These are phyloP conservation scores for Fusarium sp. DNA, from an alignment of 2,329 filamentous ascomycete species.

Conservation along the genomic window DNA sequence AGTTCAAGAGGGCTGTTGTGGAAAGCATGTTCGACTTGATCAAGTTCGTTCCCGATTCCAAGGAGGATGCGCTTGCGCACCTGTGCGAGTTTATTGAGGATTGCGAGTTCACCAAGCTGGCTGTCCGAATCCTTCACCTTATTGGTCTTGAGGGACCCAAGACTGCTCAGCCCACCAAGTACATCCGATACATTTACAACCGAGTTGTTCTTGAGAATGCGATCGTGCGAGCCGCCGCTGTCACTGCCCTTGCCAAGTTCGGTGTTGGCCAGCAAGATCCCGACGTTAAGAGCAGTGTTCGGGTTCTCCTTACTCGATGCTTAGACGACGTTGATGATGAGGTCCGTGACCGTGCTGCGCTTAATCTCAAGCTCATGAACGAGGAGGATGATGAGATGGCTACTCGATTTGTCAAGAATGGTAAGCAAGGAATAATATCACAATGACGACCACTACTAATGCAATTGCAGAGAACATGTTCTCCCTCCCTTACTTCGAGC, in stretches of 20 bases:
- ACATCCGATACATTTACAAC: slow-evolving; percentile 99
- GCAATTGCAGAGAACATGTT: slow-evolving; percentile 83
- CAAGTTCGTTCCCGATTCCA: slow-evolving; percentile 94
- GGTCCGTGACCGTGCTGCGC: slow-evolving; percentile 91
- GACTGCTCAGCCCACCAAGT: slow-evolving; percentile 96
- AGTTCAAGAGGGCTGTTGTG: slow-evolving; percentile 97
- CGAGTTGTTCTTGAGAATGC: slow-evolving; percentile 97
- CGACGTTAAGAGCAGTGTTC: slow-evolving; percentile 95
- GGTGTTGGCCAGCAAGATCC: slow-evolving; percentile 96
- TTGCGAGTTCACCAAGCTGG: slow-evolving; percentile 98
- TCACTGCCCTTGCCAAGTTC: slow-evolving; percentile 96
- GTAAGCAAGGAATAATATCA: slow-evolving; percentile 56
- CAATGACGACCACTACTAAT: slow-evolving; percentile 18
- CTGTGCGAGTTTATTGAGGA: slow-evolving; percentile 99
- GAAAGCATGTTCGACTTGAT: slow-evolving; percentile 99
- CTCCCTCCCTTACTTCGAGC: slow-evolving; percentile 92
- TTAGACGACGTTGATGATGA: slow-evolving; percentile 98
- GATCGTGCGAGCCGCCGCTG: slow-evolving; percentile 92
- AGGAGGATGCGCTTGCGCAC: slow-evolving; percentile 86
- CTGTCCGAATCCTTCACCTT: slow-evolving; percentile 92
- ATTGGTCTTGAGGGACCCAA: slow-evolving; percentile 95
- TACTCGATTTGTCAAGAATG: slow-evolving; percentile 90
- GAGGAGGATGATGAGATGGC: slow-evolving; percentile 92
- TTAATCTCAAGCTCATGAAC: slow-evolving; percentile 91
- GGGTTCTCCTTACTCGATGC: slow-evolving; percentile 90